Percentiles rank a stretch among this genome's conserved stretches.
These are phyloP conservation scores for Abrus pulchellus DNA, from an alignment of 306 rosid genomes.

Conservation along the genomic window DNA sequence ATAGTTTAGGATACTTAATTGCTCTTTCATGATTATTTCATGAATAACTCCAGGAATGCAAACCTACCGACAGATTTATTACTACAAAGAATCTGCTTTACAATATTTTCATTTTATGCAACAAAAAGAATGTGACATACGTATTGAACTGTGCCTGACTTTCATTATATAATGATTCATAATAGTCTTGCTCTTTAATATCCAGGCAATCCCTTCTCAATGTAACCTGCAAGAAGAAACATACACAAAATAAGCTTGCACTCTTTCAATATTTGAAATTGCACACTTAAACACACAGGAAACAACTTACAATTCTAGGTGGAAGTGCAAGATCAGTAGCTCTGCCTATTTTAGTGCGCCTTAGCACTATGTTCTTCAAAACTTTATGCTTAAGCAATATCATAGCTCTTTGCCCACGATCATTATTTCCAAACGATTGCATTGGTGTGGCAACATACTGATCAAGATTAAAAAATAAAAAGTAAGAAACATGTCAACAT, in stretches of 20 bases:
- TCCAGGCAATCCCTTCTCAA: constrained; percentile 83
- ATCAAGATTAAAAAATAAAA: constrained; percentile 46
- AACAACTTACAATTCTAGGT: constrained; percentile 83
- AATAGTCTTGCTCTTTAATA: constrained; percentile 83
- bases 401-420: constrained; percentile 73
- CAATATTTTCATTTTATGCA: constrained; percentile 13
- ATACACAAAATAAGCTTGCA: constrained; percentile 27
- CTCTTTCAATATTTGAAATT: constrained; percentile 10
- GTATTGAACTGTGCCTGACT: constrained; percentile 89
- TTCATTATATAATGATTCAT: constrained; percentile 84
- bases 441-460: constrained; percentile 79
- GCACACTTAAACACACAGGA: constrained; percentile 24
- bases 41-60: neutral
- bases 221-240: constrained; percentile 66
- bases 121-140: constrained; percentile 56
- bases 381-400: constrained; percentile 79
- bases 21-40: neutral
- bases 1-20: neutral
- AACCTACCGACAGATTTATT: neutral
- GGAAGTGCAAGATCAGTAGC: constrained; percentile 98
- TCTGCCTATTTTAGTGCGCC: constrained; percentile 92
- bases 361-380: constrained; percentile 72
- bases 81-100: constrained; percentile 12
- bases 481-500: constrained; percentile 37
- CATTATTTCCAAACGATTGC: constrained; percentile 52